phyloP scores from a whole-genome alignment of 805 yeast genomes.

The Lipomyces orientalis region DNA sequence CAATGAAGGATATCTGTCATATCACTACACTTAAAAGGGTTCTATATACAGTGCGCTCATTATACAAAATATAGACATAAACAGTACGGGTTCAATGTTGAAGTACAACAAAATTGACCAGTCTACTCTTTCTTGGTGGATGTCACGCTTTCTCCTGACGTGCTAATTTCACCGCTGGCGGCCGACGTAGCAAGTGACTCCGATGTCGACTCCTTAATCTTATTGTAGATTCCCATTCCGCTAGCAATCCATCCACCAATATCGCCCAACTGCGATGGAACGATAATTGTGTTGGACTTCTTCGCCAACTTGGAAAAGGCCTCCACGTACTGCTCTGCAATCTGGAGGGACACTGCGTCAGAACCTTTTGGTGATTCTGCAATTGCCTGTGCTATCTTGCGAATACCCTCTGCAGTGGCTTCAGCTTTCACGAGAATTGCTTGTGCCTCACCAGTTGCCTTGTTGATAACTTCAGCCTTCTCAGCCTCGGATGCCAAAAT shows the following conservation, averaged over 20 bases:
- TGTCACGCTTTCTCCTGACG: neutral
- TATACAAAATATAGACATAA: neutral
- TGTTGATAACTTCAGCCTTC: constrained; percentile 64
- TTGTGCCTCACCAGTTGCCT: constrained; percentile 76
- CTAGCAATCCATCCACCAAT: constrained; percentile 75
- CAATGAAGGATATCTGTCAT: neutral
- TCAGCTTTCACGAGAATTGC: constrained; percentile 67
- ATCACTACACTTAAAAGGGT: neutral
- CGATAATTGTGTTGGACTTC: constrained; percentile 75
- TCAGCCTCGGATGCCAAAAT: constrained; percentile 79
- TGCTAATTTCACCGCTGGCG: neutral
- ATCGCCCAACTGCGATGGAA: constrained; percentile 78
- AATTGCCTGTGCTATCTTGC: constrained; percentile 69
- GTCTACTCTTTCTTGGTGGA: neutral
- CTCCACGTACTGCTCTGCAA: constrained; percentile 82
- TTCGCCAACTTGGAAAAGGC: constrained; percentile 84
- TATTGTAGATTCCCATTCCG: constrained; percentile 73
- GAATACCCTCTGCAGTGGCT: constrained; percentile 77
- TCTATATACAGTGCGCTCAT: neutral
- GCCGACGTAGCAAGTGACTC: neutral
- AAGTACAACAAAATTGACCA: neutral
- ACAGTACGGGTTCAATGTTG: neutral
- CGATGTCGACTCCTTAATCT: constrained; percentile 44
- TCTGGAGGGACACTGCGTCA: constrained; percentile 77
- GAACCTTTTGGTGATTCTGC: constrained; percentile 69